Evolutionary conservation across 176 grass and related monocot species (phyloP), one percentile per base, ranked within the genome.

Genomic region (Oryza brachyantha): DNA sequence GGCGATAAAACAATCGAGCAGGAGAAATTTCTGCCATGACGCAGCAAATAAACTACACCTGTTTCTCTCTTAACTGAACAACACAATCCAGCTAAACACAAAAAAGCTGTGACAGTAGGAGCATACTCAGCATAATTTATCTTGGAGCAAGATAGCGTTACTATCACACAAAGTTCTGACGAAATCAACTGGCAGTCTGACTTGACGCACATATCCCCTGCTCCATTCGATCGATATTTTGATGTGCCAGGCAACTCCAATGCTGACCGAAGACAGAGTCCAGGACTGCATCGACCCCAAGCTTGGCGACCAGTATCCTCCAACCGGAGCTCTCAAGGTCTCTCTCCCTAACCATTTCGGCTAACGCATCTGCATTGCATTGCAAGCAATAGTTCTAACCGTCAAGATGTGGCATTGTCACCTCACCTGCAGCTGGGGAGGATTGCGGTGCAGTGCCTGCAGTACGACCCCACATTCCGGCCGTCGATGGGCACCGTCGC

Each of bases 401-500:
- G 31, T 2, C 63, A n/a, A 3, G 27, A 32, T 38, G 3, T 73
- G 61, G 24, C 29, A 3, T 29, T 70, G 41, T 81, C 12, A 3
- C 28, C 5, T 81, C 12, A 3, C 28, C 5, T 90, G 45, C 84
- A 90, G 88, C 84, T 91, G 7, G 84, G 88, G 45, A 75, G 79
- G 3, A 87, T 91, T 24, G 88, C 88, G 2, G 75, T 84, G 68
- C 83, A 86, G 75, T 91, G 88, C 48, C 54, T 91, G 65, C 68
- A 70, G 46, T 88, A 91, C 27, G 88, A 88, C 19, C 80, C 88
- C 3, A 13, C 12, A 17, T 69, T 64, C 68, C 64, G 88, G 59
- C 88, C 84, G n/a, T 66, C 77, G 64, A 91, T 88, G 85, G 84
- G 88, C 76, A 86, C 75, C 54, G 58, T 91, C 29, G 84, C 85